phyloP scores from a whole-genome alignment of 2,329 filamentous ascomycete species.

The Colletotrichum eleusines region DNA sequence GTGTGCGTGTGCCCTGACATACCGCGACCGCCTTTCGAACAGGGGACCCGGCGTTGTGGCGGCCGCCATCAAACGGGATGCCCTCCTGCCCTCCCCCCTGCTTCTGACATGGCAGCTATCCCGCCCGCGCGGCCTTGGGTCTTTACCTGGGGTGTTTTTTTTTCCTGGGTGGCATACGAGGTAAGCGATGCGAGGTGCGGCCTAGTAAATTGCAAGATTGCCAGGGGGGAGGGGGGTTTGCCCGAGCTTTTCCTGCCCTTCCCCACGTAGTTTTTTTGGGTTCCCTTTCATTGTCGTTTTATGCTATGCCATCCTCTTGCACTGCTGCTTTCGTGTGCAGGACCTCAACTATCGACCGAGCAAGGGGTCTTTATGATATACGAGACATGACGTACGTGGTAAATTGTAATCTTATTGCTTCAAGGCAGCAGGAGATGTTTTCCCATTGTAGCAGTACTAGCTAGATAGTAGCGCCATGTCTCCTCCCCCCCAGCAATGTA shows the following conservation, averaged over 20 bases:
- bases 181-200: conserved; percentile 4
- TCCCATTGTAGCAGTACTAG: neutral
- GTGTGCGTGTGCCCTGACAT: neutral
- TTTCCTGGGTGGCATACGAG: neutral
- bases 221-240: neutral
- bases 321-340: too few relatives aligned
- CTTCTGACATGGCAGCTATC: conserved; percentile 1
- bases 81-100: neutral
- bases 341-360: neutral
- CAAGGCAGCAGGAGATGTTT: conserved; percentile 14
- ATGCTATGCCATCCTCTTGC: neutral
- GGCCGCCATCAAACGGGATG: conserved; percentile 11
- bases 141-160: neutral
- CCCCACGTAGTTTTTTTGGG: neutral
- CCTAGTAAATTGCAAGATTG: conserved; percentile 2
- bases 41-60: conserved; percentile 18
- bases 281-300: neutral
- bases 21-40: conserved; percentile 11
- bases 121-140: conserved; percentile 1
- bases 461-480: neutral
- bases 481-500: neutral
- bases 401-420: conserved; percentile 4
- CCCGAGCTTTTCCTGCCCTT: neutral
- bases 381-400: neutral
- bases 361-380: neutral